A percentile compares a stretch with the other conserved stretches of the same genome.
Conservation (phyloP, 148 eudicot genomes). For the Heliosperma pusillum region DNA sequence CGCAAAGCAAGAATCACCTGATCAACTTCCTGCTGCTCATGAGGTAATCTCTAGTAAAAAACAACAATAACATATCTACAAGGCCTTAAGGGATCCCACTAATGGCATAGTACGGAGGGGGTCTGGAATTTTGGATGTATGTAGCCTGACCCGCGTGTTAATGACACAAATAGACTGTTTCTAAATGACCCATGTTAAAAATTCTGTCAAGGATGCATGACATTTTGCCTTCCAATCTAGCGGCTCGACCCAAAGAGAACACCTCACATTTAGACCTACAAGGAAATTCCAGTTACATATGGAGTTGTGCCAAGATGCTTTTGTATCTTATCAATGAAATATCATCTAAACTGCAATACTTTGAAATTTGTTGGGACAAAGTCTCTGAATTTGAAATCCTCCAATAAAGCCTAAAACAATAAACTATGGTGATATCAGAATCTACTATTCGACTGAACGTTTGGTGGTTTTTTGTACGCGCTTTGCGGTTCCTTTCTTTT, state of each 20-base stretch:
- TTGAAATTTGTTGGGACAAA: background rate
- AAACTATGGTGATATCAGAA: background rate
- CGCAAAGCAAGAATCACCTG: conserved; percentile 35
- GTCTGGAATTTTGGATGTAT: too few species aligned
- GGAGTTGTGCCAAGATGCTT: background rate
- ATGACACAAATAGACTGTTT: too few species aligned
- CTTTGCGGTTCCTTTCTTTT: background rate
- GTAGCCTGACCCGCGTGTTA: too few species aligned
- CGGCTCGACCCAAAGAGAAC: background rate
- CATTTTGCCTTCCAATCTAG: background rate
- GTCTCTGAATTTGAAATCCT: background rate
- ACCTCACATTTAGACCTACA: background rate
- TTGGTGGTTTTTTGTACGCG: background rate
- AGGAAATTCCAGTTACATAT: background rate
- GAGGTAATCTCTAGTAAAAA: conserved; percentile 42
- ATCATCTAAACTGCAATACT: background rate
- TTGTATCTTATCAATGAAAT: background rate
- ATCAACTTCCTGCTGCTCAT: conserved; percentile 42
- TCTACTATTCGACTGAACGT: background rate
- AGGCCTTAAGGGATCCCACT: too few species aligned
- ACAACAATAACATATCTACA: background rate
- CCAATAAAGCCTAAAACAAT: background rate
- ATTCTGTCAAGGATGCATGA: background rate
- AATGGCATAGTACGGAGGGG: too few species aligned
- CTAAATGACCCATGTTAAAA: too few species aligned